Conservation (phyloP, 208 protist genomes). For the Wallacemonas sp. region DNA sequence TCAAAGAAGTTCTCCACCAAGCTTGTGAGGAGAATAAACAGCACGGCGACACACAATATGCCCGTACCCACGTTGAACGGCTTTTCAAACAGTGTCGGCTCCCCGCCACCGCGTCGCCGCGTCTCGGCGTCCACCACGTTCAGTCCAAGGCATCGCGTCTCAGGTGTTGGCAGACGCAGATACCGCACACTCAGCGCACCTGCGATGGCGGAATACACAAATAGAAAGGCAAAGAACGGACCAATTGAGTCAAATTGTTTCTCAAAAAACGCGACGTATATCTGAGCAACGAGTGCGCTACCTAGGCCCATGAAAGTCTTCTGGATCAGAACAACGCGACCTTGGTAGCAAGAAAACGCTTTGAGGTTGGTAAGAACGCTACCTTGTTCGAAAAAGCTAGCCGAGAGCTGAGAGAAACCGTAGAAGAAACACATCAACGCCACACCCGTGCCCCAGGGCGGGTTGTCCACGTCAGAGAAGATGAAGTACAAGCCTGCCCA, state of each 20-base stretch:
- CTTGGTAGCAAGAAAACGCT: slow-evolving; percentile 74
- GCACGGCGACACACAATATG: slow-evolving; percentile 47
- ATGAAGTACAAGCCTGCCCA: slow-evolving; percentile 75
- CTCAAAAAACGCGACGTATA: slow-evolving; percentile 79
- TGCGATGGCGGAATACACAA: slow-evolving; percentile 49
- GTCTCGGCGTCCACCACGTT: slow-evolving; percentile 58
- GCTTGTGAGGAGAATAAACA: slow-evolving; percentile 46
- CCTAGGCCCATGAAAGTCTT: slow-evolving; percentile 90
- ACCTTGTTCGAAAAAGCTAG: slow-evolving; percentile 82
- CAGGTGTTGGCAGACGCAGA: slow-evolving; percentile 47
- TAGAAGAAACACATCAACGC: slow-evolving; percentile 66
- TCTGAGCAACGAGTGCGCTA: slow-evolving; percentile 68
- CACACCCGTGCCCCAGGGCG: slow-evolving; percentile 38
- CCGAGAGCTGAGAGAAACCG: slow-evolving; percentile 75
- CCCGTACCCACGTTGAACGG: slow-evolving; percentile 66
- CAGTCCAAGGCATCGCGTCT: slow-evolving; percentile 62
- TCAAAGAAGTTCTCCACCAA: slow-evolving; percentile 55
- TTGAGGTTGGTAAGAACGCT: slow-evolving; percentile 76
- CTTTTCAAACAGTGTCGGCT: slow-evolving; percentile 48
- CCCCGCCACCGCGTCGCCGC: slow-evolving; percentile 41
- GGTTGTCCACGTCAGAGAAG: slow-evolving; percentile 50
- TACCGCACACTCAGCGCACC: slow-evolving; percentile 53
- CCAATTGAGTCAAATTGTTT: slow-evolving; percentile 33
- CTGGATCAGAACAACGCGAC: slow-evolving; percentile 78
- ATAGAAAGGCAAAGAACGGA: slow-evolving; percentile 68